Evolutionary conservation across 2,329 filamentous ascomycete species (phyloP).

Genomic region (Scedosporium boydii): DNA sequence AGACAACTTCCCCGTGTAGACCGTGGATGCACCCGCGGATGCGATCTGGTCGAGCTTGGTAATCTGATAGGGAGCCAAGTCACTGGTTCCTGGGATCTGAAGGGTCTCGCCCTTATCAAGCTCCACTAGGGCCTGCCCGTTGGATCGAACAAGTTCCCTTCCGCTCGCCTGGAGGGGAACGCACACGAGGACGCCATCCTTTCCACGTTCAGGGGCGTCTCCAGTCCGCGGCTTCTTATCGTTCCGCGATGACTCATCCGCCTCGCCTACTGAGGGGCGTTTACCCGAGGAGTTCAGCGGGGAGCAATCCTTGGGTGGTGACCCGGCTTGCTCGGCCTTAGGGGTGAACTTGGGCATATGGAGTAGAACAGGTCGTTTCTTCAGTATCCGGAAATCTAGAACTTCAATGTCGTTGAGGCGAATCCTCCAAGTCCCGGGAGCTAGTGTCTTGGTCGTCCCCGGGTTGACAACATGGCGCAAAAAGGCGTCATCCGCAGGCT

Average conservation of each 20-base stretch:
- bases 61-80: conserved; percentile 43
- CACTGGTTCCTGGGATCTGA: conserved; percentile 37
- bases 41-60: conserved; percentile 49
- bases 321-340: conserved; percentile 15
- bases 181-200: conserved; percentile 9
- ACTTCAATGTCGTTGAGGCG: conserved; percentile 37
- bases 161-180: background rate
- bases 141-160: conserved; percentile 36
- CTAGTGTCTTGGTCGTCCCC: conserved; percentile 33
- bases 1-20: conserved; percentile 46
- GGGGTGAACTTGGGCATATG: conserved; percentile 13
- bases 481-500: background rate
- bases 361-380: conserved; percentile 39
- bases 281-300: conserved; percentile 39
- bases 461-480: conserved; percentile 25
- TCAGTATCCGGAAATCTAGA: conserved; percentile 48
- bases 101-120: conserved; percentile 39
- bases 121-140: conserved; percentile 41
- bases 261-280: conserved; percentile 27
- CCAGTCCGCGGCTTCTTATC: conserved; percentile 5
- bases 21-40: conserved; percentile 42
- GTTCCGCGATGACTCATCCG: background rate
- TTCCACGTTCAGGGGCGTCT: background rate
- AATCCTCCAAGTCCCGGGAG: conserved; percentile 49
- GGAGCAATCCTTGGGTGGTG: conserved; percentile 21